phyloP scores from a whole-genome alignment of 2,329 filamentous ascomycete species.

The Sarocladiaceae sp. region DNA sequence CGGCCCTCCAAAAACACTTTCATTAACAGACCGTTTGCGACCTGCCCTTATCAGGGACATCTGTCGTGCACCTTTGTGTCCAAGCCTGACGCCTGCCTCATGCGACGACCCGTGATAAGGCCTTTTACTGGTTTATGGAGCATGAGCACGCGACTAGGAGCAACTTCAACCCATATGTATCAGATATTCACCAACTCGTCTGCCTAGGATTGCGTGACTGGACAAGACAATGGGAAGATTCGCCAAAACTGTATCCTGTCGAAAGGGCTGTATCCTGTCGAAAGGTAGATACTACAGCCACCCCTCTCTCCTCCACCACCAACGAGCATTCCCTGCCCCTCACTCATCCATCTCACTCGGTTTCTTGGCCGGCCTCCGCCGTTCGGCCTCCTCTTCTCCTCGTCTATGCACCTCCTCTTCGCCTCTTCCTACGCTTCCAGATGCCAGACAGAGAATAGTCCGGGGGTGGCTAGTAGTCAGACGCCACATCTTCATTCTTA shows the following conservation, averaged over 20 bases:
- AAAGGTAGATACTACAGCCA: neutral
- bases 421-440: neutral
- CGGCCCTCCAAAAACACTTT: neutral
- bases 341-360: neutral
- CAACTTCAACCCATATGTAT: neutral
- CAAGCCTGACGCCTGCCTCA: neutral
- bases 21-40: neutral
- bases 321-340: conserved; percentile 1
- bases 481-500: conserved; percentile 1
- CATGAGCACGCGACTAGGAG: neutral
- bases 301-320: neutral
- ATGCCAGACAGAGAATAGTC: neutral
- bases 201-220: neutral
- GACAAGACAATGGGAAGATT: neutral
- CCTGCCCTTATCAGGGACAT: conserved; percentile 9
- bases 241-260: neutral
- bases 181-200: neutral
- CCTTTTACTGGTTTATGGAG: neutral
- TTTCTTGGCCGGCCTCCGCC: neutral
- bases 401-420: neutral
- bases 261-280: too few relatives aligned
- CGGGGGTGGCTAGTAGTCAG: conserved; percentile 4
- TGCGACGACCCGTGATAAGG: neutral
- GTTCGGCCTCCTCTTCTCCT: neutral
- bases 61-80: neutral